Conservation (phyloP, 768 basidiomycete genomes). For the Boletus bicolor region DNA sequence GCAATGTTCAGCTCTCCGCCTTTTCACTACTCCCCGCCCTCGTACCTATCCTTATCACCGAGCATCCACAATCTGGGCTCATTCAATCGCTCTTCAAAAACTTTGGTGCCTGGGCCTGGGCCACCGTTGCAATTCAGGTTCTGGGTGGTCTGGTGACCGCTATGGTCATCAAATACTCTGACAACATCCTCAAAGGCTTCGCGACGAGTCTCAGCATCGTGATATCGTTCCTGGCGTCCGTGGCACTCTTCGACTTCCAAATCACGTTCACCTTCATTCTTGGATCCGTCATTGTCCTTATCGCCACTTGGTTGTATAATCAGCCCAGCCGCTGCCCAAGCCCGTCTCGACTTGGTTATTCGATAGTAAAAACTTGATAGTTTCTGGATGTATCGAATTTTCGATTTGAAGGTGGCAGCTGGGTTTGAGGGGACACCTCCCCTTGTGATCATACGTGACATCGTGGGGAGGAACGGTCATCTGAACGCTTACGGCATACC, state of each 20-base stretch:
- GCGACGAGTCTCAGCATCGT: conserved; percentile 94
- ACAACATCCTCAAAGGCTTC: conserved; percentile 92
- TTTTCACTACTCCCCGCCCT: conserved; percentile 91
- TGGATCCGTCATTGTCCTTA: conserved; percentile 79
- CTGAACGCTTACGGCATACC: conserved; percentile 20
- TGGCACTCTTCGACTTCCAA: conserved; percentile 84
- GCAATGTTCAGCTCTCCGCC: conserved; percentile 92
- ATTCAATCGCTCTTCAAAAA: conserved; percentile 66
- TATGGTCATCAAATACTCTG: conserved; percentile 91
- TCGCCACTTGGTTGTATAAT: conserved; percentile 92
- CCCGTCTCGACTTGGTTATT: conserved; percentile 28
- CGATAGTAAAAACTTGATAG: conserved; percentile 23
- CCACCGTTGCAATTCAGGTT: conserved; percentile 84
- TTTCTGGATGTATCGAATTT: conserved; percentile 2
- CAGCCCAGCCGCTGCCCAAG: conserved; percentile 45
- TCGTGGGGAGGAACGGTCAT: not conserved
- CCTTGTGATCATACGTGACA: conserved; percentile 3
- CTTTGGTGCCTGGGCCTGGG: conserved; percentile 91
- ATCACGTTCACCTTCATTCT: conserved; percentile 85
- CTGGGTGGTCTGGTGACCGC: conserved; percentile 91
- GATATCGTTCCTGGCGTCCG: conserved; percentile 89
- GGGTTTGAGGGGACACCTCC: not conserved
- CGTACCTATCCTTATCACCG: conserved; percentile 66
- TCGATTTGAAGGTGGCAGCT: not conserved
- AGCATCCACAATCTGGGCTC: conserved; percentile 38